Evolutionary conservation across 2,329 filamentous ascomycete species (phyloP), one percentile per base, ranked within the genome.

Genomic region (Fusarium nanum): DNA sequence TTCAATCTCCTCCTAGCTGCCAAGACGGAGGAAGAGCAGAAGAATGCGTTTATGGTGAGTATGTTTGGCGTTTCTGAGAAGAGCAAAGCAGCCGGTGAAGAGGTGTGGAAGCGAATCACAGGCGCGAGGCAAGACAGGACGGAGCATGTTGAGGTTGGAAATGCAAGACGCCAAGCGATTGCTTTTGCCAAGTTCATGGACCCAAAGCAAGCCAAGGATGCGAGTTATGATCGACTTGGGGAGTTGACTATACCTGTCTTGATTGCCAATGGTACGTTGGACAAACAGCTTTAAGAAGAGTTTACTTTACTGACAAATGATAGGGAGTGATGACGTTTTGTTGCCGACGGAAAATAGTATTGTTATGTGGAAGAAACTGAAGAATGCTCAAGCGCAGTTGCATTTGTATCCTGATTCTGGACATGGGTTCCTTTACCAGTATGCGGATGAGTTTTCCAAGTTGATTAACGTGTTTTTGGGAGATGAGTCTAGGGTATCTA

Each of bases 341-440:
- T 45, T 79, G 6, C 80, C 81, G 7, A 80, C 77, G 0, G 77
- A 78, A 25, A 81, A 82, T 44, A 82, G 79, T 60, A 77, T 78
- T 14, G 42, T 80, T 18, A 73, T 82, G 73, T 81, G 80, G 77
- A 76, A 76, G 52, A 78, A 77, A 67, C 50, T 82, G 44, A 76
- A 72, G 42, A 71, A 75, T 27, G 65, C 70, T 6, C 68, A 74
- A 18, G 77, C 76, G 18, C 77, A 77, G 45, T 68, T 81, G 32
- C 78, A 80, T 53, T 27, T 81, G 7, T 81, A 76, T 46, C 78
- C 79, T 2, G 75, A 80, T 57, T 77, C 78, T 23, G 79, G 78
- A 8, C 78, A 81, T 56, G 79, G 78, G 0, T 81, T 81, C 46
- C 71, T 80, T 12, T 81, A 69, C 34, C 78, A 80, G 49, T 78